phyloP scores from a whole-genome alignment of 1,139 yeast genomes.

The Diutina siamensis region DNA sequence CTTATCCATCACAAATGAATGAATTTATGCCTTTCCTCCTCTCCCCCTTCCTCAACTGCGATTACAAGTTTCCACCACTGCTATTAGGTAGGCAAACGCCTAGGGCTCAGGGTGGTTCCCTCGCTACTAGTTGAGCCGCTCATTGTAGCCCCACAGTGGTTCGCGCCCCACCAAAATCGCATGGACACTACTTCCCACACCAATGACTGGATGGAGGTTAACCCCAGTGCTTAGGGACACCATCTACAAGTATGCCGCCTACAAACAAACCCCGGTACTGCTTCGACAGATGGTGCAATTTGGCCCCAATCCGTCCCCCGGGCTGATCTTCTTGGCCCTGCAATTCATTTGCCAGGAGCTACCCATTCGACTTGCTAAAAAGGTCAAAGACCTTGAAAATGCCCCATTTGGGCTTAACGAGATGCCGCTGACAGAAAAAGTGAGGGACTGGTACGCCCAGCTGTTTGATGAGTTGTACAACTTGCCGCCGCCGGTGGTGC shows the following conservation, averaged over 20 bases:
- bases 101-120: too few relatives aligned
- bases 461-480: constrained; percentile 73
- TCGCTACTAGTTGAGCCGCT: too few relatives aligned
- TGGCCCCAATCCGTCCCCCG: constrained; percentile 70
- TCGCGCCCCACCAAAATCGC: background rate
- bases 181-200: background rate
- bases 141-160: background rate
- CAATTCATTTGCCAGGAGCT: constrained; percentile 80
- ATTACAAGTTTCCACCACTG: background rate
- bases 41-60: too few relatives aligned
- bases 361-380: constrained; percentile 76
- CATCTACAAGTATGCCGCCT: constrained; percentile 49
- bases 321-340: constrained; percentile 71
- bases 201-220: constrained; percentile 4
- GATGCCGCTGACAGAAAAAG: constrained; percentile 67
- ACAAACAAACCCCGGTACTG: constrained; percentile 78
- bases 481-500: constrained; percentile 37
- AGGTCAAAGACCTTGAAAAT: constrained; percentile 74
- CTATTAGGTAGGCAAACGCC: too few relatives aligned
- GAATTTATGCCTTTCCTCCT: too few relatives aligned
- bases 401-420: constrained; percentile 66
- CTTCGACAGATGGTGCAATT: constrained; percentile 88
- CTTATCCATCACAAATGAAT: too few relatives aligned
- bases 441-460: constrained; percentile 85
- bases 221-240: constrained; percentile 21